phyloP scores from a whole-genome alignment of 768 basidiomycete genomes.

The Termitomyces sp. region DNA sequence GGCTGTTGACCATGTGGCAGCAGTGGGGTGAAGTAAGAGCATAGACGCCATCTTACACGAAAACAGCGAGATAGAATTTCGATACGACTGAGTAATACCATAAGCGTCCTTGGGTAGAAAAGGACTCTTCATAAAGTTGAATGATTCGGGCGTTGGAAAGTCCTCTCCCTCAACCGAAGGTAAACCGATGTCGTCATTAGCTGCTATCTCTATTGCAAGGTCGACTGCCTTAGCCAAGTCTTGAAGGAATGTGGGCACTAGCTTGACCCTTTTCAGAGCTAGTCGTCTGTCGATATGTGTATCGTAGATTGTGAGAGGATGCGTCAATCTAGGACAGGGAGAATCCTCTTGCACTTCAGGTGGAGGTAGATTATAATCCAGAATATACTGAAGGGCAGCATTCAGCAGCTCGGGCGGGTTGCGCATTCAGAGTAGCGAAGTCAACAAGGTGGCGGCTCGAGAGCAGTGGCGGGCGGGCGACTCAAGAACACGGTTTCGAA shows the following conservation, averaged over 20 bases:
- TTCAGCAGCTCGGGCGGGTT: no score
- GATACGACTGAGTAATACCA: not conserved
- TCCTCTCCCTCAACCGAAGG: not conserved
- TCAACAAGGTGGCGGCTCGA: no score
- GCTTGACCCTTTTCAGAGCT: not conserved
- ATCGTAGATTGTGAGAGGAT: conserved; percentile 5
- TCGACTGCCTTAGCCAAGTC: not conserved
- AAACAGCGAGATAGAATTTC: not conserved
- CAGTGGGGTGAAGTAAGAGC: not conserved
- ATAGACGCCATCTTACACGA: not conserved
- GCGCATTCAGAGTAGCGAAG: no score
- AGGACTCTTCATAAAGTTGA: not conserved
- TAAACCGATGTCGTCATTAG: not conserved
- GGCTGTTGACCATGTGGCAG: not conserved
- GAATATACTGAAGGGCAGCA: no score
- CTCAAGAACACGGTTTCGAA: no score
- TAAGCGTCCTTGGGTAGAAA: not conserved
- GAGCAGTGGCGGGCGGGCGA: no score
- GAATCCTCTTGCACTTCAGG: no score
- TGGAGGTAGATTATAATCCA: no score
- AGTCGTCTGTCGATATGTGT: conserved; percentile 4
- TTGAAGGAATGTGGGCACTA: not conserved
- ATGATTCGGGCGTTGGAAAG: not conserved
- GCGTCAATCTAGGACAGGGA: not conserved
- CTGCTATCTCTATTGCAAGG: not conserved